Conservation (phyloP, 208 protist species). For the Wallacemonas sp. region DNA sequence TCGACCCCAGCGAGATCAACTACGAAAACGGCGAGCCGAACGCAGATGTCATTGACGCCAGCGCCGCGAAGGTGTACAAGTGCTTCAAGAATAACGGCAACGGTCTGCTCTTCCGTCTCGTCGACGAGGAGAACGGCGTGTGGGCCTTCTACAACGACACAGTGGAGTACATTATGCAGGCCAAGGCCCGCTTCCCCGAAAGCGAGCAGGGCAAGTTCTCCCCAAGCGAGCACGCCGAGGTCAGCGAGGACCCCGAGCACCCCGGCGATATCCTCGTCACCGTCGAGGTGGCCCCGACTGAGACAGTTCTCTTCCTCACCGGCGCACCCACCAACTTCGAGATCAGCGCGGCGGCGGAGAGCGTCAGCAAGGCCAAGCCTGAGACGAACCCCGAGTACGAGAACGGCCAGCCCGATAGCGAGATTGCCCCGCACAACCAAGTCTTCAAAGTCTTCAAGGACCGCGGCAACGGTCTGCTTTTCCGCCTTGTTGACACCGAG, state of each 20-base stretch:
- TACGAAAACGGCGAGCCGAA: conserved; percentile 66
- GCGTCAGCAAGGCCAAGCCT: conserved; percentile 32
- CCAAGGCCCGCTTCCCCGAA: conserved; percentile 49
- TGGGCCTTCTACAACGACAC: conserved; percentile 78
- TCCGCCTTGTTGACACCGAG: conserved; percentile 60
- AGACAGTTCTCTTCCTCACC: conserved; percentile 56
- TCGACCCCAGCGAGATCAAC: conserved; percentile 33
- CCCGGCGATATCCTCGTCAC: conserved; percentile 40
- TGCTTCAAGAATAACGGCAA: conserved; percentile 67
- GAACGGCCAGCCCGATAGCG: conserved; percentile 44
- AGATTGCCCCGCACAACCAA: conserved; percentile 46
- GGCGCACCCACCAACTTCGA: conserved; percentile 61
- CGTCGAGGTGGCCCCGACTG: conserved; percentile 54
- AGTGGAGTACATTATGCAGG: conserved; percentile 65
- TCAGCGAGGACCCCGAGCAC: conserved; percentile 41
- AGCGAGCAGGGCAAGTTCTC: conserved; percentile 28
- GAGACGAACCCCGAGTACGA: conserved; percentile 54
- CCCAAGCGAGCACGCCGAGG: conserved; percentile 31
- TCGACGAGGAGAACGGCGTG: conserved; percentile 36
- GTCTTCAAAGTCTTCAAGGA: conserved; percentile 70
- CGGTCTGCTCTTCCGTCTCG: conserved; percentile 56
- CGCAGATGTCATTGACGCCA: conserved; percentile 28
- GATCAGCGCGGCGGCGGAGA: conserved; percentile 53
- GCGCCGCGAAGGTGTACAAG: conserved; percentile 54
- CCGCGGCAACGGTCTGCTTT: conserved; percentile 62